Conservation (phyloP, 2,329 filamentous ascomycete genomes). For the Macrophomina pseudophaseolina region DNA sequence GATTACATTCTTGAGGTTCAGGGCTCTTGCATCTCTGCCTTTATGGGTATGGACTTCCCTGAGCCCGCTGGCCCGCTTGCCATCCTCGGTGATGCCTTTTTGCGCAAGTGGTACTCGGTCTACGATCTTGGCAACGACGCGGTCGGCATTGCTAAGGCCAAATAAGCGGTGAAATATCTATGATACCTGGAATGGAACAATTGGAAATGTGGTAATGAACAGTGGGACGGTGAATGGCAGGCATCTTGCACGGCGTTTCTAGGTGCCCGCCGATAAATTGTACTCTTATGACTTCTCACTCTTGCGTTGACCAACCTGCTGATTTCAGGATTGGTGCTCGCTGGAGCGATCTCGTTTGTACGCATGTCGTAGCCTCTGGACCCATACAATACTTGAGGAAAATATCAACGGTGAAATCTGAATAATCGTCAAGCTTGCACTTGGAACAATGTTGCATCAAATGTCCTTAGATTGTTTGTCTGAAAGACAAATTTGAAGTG, state of each 20-base stretch:
- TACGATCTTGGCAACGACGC: constrained; percentile 91
- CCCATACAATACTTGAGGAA: not conserved
- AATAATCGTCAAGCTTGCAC: constrained; percentile 1
- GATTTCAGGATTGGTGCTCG: not conserved
- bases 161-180: constrained; percentile 51
- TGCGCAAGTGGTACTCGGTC: constrained; percentile 89
- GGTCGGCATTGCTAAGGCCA: constrained; percentile 87
- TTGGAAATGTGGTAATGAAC: constrained; percentile 8
- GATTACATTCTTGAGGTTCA: constrained; percentile 97
- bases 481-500: not conserved
- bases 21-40: constrained; percentile 94
- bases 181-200: constrained; percentile 9
- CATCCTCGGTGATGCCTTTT: constrained; percentile 86
- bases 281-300: constrained; percentile 3
- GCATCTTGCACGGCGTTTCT: not conserved
- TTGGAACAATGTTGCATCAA: not conserved
- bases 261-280: constrained; percentile 1
- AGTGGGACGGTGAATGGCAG: not conserved
- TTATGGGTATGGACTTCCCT: constrained; percentile 90
- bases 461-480: not conserved
- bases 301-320: not conserved
- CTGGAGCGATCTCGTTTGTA: not conserved
- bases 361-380: not conserved
- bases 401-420: not conserved
- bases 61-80: constrained; percentile 88